Evolutionary conservation across 2,329 filamentous ascomycete genomes (phyloP), one percentile per base, ranked within the genome.

Genomic region (Atkinsonella hypoxylon): DNA sequence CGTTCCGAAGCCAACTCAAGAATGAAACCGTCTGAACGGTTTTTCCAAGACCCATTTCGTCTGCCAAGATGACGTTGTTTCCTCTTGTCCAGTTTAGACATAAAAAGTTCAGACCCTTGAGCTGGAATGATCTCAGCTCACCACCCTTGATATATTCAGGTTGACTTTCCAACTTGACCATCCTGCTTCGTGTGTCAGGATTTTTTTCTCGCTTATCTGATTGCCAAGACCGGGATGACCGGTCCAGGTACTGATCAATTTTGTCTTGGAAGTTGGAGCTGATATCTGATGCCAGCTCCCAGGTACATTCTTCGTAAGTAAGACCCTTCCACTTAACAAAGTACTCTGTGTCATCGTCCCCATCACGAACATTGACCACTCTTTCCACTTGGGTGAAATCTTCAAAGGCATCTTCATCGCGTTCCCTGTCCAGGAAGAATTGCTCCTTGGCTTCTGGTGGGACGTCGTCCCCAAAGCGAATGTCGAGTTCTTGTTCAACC

Each of bases 31-130:
- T 96, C 69, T 98, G 93, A 0, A 98, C 93, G 0, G 93, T 98
- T 71, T 98, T 98, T 30, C 93, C 93, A 13, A 98, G 77, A 60
- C 93, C 93, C 93, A 98, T 98, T 69, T 98, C 93, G 64, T 98
- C 93, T 46, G 93, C 93, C 49, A 98, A 78, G 59, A 98, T 96
- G 62, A 97, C 93, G 60, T 97, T 98, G 66, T 93, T 93, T 50
- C 82, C 83, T 61, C 86, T 84, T 49, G 87, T 88, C 94, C 94
- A 98, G 68, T 97, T 95, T 68, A 95, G 89, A 44, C 88, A 88
- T 55, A 98, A 74, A 67, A 96, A 98, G 70, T 97, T 97, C 54
- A 98, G 74, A 31, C 94, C 93, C 57, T 85, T 88, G 59, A 97
- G 78, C 68, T 98, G 94, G 64, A 98, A 98, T 56, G 90, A 84